phyloP scores from a whole-genome alignment of 78 protist genomes.

The Dictyostelium discoideum region DNA sequence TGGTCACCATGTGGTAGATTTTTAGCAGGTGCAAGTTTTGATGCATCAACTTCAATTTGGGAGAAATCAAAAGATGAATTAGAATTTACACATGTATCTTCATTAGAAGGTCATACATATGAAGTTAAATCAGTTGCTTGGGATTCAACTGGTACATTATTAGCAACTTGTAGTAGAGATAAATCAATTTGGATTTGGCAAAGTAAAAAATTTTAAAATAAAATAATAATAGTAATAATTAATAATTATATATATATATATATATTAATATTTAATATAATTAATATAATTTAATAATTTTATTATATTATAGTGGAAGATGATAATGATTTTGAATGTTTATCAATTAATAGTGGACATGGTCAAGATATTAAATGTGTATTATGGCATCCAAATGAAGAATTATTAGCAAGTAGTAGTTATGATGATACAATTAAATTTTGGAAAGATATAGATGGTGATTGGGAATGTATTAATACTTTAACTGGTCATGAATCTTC shows the following conservation, averaged over 20 bases:
- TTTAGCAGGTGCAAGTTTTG: slow-evolving; percentile 91
- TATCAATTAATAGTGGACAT: slow-evolving; percentile 93
- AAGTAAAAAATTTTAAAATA: slow-evolving; percentile 10
- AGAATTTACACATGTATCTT: slow-evolving; percentile 79
- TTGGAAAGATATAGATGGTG: slow-evolving; percentile 93
- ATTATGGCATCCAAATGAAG: slow-evolving; percentile 89
- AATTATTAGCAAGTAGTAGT: slow-evolving; percentile 74
- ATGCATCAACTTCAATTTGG: slow-evolving; percentile 87
- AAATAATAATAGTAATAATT: neutral
- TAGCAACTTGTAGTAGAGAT: slow-evolving; percentile 98
- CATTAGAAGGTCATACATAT: slow-evolving; percentile 96
- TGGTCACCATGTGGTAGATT: slow-evolving; percentile 90
- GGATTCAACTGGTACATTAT: slow-evolving; percentile 80
- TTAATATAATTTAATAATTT: neutral
- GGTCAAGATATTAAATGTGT: slow-evolving; percentile 95
- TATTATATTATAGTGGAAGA: slow-evolving; percentile 58
- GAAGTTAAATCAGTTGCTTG: slow-evolving; percentile 96
- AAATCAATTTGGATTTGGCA: slow-evolving; percentile 98
- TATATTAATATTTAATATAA: too few relatives aligned
- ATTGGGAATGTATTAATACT: slow-evolving; percentile 91
- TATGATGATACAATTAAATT: slow-evolving; percentile 95
- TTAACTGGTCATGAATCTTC: slow-evolving; percentile 94
- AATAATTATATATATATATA: too few relatives aligned
- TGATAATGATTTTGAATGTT: slow-evolving; percentile 92
- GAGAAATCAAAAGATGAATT: slow-evolving; percentile 7